Evolutionary conservation across 345 rosid genomes (phyloP), one percentile per base, ranked within the genome.

Genomic region (Aquilaria malaccensis): DNA sequence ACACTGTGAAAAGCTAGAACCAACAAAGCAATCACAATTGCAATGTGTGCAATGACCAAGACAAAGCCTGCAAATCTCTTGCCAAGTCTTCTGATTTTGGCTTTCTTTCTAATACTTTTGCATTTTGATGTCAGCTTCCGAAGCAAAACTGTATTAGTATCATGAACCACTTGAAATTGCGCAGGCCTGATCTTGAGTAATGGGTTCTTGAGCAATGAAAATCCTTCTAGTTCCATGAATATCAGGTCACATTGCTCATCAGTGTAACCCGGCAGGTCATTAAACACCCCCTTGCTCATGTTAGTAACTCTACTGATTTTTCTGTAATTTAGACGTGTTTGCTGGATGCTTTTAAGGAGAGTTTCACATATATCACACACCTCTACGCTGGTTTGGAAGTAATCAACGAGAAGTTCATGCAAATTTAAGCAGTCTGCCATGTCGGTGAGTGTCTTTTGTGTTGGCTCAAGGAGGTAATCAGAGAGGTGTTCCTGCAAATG

Each of bases 1-100:
- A 84, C 53, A 68, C 93, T 77, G 65, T 89, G 97, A 13, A 85
- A n/a, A 12, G 91, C 86, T 1, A 85, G 58, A 1, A 84, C 73
- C 30, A 93, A 52, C 51, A 79, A 32, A 9, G 79, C 67, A 33
- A 69, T 58, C 15, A 80, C 68, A n/a, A 89, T 52, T 0, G 77
- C 78, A 12, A 74, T 59, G 2, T 71, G 84, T 10, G 84, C 69
- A 52, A 82, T 67, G 55, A 76, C 78, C 33, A 92, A 61, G 52
- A 77, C 64, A 48, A 53, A 69, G 13, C 74, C 74, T 6, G 86
- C 87, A 12, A 76, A 63, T 64, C 57, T 83, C 77, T 82, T 82
- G 66, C 63, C 66, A 55, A 82, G 53, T 55, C 72, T 72, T 14
- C 50, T 71, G 11, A 74, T 57, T 57, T 72, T 84, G 12, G 61